These are phyloP conservation scores for Botrytis hyacinthi DNA, from an alignment of 2,329 filamentous ascomycete genomes.

Conservation along the genomic window DNA sequence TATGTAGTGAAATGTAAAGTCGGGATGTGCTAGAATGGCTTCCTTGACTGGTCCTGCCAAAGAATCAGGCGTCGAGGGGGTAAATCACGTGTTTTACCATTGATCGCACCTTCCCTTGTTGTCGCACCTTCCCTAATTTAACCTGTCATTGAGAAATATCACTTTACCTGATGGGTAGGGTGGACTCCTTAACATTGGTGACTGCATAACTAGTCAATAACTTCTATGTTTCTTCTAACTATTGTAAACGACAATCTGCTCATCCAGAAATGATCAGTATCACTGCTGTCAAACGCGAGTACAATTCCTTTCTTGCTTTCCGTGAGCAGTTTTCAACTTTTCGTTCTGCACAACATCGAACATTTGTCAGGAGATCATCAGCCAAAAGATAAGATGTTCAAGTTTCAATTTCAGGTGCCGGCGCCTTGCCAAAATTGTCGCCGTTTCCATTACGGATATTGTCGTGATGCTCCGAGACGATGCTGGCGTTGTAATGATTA, in stretches of 20 bases:
- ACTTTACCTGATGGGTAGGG: neutral
- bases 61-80: neutral
- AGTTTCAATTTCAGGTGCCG: slow-evolving; percentile 24
- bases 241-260: neutral
- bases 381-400: neutral
- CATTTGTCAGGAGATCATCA: neutral
- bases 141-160: neutral
- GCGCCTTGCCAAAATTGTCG: slow-evolving; percentile 30
- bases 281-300: no score
- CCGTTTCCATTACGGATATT: slow-evolving; percentile 30
- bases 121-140: neutral
- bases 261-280: neutral
- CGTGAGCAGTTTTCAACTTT: no score
- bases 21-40: neutral
- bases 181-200: neutral
- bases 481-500: slow-evolving; percentile 28
- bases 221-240: neutral
- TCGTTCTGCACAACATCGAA: neutral
- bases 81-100: neutral
- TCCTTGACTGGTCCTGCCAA: neutral
- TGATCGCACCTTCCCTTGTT: neutral
- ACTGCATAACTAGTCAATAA: neutral
- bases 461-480: slow-evolving; percentile 22
- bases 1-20: neutral
- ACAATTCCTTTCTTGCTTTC: neutral